Evolutionary conservation across 2,329 filamentous ascomycete genomes (phyloP).

Genomic region (Dothiorella sarmentorum): DNA sequence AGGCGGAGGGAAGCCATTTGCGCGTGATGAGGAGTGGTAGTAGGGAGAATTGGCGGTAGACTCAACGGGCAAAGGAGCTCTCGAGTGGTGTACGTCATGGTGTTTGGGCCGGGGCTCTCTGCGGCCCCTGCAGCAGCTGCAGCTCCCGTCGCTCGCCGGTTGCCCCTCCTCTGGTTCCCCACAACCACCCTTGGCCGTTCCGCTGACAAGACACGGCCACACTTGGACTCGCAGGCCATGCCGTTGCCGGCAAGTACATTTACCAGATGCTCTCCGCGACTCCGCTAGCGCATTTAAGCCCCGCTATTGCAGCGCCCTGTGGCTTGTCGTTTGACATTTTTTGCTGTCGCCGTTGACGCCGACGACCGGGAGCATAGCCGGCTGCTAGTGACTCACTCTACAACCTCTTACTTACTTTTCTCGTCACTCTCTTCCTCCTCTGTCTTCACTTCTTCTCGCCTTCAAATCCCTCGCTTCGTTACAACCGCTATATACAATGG

Average conservation of each 20-base stretch:
- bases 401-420: neutral
- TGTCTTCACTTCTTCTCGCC: neutral
- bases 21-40: neutral
- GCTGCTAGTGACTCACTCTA: constrained; percentile 12
- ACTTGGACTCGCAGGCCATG: neutral
- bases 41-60: neutral
- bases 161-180: no score
- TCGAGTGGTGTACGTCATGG: constrained; percentile 4
- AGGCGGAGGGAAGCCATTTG: constrained; percentile 41
- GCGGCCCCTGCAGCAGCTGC: constrained; percentile 7
- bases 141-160: neutral
- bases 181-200: constrained; percentile 1
- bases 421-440: neutral
- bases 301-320: constrained; percentile 15
- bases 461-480: neutral
- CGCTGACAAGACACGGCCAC: constrained; percentile 1
- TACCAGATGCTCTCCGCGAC: constrained; percentile 1
- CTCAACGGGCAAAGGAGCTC: neutral
- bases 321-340: neutral
- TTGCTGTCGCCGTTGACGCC: constrained; percentile 7
- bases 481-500: constrained; percentile 32
- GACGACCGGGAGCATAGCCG: constrained; percentile 14
- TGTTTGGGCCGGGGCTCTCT: neutral
- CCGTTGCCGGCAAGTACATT: constrained; percentile 1
- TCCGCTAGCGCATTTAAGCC: neutral